Evolutionary conservation across 2,329 filamentous ascomycete genomes (phyloP), one percentile per base, ranked within the genome.

Genomic region (Pyrenochaeta sp.): DNA sequence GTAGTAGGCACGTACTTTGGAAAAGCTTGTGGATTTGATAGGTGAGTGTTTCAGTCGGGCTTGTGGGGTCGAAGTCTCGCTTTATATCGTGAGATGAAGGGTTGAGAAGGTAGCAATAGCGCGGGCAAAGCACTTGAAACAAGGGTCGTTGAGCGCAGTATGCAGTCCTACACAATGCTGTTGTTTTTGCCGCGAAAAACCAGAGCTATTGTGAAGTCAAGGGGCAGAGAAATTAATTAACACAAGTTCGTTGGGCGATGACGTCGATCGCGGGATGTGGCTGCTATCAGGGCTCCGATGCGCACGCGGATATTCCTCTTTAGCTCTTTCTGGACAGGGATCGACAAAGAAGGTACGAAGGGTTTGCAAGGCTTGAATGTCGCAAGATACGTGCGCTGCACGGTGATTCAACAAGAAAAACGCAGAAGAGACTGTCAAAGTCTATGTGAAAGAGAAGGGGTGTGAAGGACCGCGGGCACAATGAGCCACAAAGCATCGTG

Each of bases 251-350:
- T 15, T 46, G 39, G 20, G 29, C 20, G 51, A 64, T 70, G 66
- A 69, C 64, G 67, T 60, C 46, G 47, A 59, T 46, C 44, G 45
- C 20, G 43, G 52, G 51, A 48, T 57, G 56, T 61, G 61, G 56
- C 62, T 63, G 45, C 60, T 52, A 48, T n/a, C n/a, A n/a, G n/a
- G 54, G 51, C 51, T 52, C 54, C 31, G 47, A 37, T 35, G 31
- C 18, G 53, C 43, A 61, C 57, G 56, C 44, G 56, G 48, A 15
- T 48, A 36, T 41, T 27, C 23, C 23, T 27, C 23, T 27, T 27
- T 27, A 9, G 57, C 61, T 67, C 54, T 54, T 67, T 66, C 54
- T 49, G 63, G 53, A 49, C 39, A 56, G 54, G 58, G 69, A 69
- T 71, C 64, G 63, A 60, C 63, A 64, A 47, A 60, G 49, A 59